A percentile compares a stretch with the other conserved stretches of the same genome.
Conservation (phyloP, 495 filamentous ascomycete genomes). For the Neurospora pannonica region DNA sequence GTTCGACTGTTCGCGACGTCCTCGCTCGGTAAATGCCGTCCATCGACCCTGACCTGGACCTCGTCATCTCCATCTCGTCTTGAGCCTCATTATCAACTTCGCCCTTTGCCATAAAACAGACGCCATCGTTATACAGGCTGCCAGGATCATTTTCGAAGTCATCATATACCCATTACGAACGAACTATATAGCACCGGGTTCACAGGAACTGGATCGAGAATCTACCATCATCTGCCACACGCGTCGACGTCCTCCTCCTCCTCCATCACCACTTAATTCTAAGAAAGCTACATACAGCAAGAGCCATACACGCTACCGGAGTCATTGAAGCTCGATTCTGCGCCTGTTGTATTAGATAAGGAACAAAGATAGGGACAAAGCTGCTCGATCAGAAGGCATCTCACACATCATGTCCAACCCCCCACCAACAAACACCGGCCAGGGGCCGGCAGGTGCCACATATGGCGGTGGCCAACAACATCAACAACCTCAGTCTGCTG, state of each 20-base stretch:
- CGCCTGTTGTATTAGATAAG: background rate
- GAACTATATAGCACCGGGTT: background rate
- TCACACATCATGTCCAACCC: constrained; percentile 14
- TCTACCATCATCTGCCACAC: background rate
- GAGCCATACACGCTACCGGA: background rate
- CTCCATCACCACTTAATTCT: background rate
- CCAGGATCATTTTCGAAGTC: background rate
- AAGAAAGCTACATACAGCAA: background rate
- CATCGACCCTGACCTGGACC: background rate
- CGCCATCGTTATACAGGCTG: background rate
- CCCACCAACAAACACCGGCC: constrained; percentile 4
- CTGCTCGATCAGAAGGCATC: background rate
- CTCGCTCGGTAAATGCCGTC: background rate
- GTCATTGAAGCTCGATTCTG: background rate
- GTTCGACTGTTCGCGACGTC: background rate
- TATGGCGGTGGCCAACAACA: constrained; percentile 5
- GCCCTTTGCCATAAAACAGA: background rate
- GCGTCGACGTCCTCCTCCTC: background rate
- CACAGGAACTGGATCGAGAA: background rate
- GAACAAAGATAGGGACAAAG: background rate
- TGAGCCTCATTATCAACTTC: background rate
- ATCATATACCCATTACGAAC: background rate
- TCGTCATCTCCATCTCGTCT: background rate
- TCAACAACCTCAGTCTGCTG: constrained; percentile 18
- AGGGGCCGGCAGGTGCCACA: constrained; percentile 8